Evolutionary conservation across 2,329 filamentous ascomycete genomes (phyloP), one percentile per base, ranked within the genome.

Genomic region (Aspergillus luchuensis): DNA sequence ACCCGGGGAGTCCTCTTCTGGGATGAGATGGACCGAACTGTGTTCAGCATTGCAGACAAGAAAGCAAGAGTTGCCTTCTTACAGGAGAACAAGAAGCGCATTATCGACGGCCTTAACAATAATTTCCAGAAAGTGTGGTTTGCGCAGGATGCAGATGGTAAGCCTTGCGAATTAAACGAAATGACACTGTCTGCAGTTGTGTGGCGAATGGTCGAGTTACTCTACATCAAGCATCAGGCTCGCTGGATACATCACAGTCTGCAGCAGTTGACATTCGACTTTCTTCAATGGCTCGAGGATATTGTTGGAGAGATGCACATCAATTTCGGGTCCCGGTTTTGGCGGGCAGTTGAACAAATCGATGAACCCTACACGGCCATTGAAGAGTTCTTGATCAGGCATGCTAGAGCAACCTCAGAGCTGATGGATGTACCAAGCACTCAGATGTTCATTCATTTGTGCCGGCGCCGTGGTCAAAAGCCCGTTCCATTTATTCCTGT

Each of bases 61-160:
- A 38, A 39, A 33, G 36, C 30, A 11, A 33, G 50, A 4, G 50
- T 30, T 1, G 50, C 21, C 6, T 41, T 17, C 8, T 15, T 59
- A 15, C 5, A 53, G 19, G 21, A 53, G 17, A 19, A 59, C 19
- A 49, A 41, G 4, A 28, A 30, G 3, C 19, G 38, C 4, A 47
- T 59, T 3, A 59, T 59, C 11, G 23, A n/a, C 13, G 21, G 57
- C 10, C 38, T 59, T 8, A 59, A 59, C 21, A 17, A 15, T 10
- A 50, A 54, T 19, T 59, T 28, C 28, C 47, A 43, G n/a, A 49
- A 52, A 15, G 49, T 52, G 3, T 59, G 57, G 57, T 59, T 59
- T 13, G 50, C 39, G 8, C 11, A 21, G 2, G 21, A 33, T 13
- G 41, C 23, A 13, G 13, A 48, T 23, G 57, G 57, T 4, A n/a